These are phyloP conservation scores for Pterulicium gracile DNA, from an alignment of 1,284 basidiomycete genomes.

Conservation along the genomic window DNA sequence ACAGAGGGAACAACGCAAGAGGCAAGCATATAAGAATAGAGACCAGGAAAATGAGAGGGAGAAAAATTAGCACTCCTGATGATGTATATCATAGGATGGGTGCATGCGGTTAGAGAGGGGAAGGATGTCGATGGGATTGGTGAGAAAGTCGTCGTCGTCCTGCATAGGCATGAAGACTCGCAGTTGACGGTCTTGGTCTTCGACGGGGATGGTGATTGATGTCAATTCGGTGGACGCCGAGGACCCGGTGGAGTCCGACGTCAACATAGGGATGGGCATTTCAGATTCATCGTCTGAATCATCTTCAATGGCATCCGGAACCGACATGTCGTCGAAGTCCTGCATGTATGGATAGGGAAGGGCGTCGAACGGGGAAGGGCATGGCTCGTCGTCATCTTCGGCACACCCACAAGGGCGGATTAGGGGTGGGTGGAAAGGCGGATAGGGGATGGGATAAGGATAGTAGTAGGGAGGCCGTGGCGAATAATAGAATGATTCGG, in stretches of 20 bases:
- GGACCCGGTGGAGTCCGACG: slow-evolving; percentile 35
- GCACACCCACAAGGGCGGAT: slow-evolving; percentile 35
- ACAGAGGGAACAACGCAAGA: slow-evolving; percentile 8
- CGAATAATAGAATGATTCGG: slow-evolving; percentile 39
- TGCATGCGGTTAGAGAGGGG: slow-evolving; percentile 46
- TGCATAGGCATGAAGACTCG: slow-evolving; percentile 53
- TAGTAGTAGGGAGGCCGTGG: slow-evolving; percentile 35
- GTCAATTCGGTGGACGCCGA: slow-evolving; percentile 36
- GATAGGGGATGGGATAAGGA: slow-evolving; percentile 49
- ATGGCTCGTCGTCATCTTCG: slow-evolving; percentile 24
- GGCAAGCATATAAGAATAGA: slow-evolving; percentile 15
- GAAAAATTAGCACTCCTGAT: slow-evolving; percentile 50
- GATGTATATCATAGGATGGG: slow-evolving; percentile 35
- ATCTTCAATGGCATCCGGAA: slow-evolving; percentile 74
- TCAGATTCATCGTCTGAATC: slow-evolving; percentile 76
- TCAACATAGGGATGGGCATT: slow-evolving; percentile 48
- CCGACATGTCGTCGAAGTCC: slow-evolving; percentile 52
- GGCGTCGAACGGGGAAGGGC: slow-evolving; percentile 35
- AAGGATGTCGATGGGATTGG: slow-evolving; percentile 53
- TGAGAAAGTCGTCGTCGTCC: slow-evolving; percentile 44
- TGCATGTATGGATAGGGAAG: slow-evolving; percentile 50
- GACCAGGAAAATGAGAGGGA: slow-evolving; percentile 19
- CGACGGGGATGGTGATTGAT: slow-evolving; percentile 36
- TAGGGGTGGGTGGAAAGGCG: slow-evolving; percentile 45
- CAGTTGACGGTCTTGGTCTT: slow-evolving; percentile 31